Percentiles rank a stretch among this genome's conserved stretches.
phyloP scores from a whole-genome alignment of 2,329 filamentous ascomycete species.

The Penicillium fuscoglaucum region DNA sequence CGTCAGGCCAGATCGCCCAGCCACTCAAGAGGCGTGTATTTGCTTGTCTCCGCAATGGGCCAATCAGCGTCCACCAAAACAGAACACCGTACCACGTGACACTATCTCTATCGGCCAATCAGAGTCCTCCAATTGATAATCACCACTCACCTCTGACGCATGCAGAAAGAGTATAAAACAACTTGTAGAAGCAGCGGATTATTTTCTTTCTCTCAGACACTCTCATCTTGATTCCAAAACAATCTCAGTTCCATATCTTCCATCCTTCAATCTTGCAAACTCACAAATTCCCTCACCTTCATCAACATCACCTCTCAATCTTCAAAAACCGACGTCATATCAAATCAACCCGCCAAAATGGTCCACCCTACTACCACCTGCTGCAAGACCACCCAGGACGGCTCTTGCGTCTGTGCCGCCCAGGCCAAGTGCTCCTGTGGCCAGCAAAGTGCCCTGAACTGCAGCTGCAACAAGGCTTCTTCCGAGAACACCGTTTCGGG shows the following conservation, averaged over 20 bases:
- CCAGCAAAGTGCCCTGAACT: conserved; percentile 80
- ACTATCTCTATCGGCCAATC: conserved; percentile 17
- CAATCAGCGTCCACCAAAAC: conserved; percentile 16
- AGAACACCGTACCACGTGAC: conserved; percentile 7
- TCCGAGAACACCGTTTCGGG: conserved; percentile 73
- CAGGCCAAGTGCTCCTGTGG: conserved; percentile 81
- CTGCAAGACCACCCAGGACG: conserved; percentile 58
- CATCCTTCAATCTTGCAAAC: neutral
- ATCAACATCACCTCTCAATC: neutral
- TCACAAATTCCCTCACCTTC: neutral
- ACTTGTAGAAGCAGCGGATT: neutral
- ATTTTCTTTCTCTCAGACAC: neutral
- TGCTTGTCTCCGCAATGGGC: neutral
- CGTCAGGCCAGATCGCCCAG: neutral
- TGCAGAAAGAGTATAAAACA: conserved; percentile 20
- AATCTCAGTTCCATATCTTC: neutral
- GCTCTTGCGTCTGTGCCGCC: conserved; percentile 58
- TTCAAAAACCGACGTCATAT: neutral
- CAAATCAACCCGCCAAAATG: conserved; percentile 37
- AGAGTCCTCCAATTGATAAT: conserved; percentile 31
- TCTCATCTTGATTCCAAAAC: neutral
- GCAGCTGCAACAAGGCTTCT: conserved; percentile 75
- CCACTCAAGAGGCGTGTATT: conserved; percentile 6
- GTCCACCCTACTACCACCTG: conserved; percentile 54
- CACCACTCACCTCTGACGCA: conserved; percentile 18